These are phyloP conservation scores for Eucalyptus marginata DNA, from an alignment of 345 rosid genomes.

Conservation along the genomic window DNA sequence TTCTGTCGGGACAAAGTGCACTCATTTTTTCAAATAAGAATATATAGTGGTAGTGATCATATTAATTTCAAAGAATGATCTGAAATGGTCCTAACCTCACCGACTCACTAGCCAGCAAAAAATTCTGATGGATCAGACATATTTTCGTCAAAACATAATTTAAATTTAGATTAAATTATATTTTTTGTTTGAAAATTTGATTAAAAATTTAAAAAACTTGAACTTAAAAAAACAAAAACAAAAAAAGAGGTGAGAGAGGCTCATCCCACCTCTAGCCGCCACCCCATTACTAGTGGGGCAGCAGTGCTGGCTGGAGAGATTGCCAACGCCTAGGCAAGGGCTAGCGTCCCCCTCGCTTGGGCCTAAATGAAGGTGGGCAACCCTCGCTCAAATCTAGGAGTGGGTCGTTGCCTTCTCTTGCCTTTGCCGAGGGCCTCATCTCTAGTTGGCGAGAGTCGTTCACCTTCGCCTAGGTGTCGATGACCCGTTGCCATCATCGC, in stretches of 20 bases:
- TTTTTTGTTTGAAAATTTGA: too few species aligned
- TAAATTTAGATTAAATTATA: too few species aligned
- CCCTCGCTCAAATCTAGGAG: rapidly evolving
- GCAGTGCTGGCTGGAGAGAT: rapidly evolving
- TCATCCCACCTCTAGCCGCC: too few species aligned
- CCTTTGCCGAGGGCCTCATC: rapidly evolving
- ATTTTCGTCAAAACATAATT: too few species aligned
- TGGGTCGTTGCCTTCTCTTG: rapidly evolving
- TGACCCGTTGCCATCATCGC: rapidly evolving
- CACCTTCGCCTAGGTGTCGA: rapidly evolving
- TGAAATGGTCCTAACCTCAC: too few species aligned
- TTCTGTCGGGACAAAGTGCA: rapidly evolving
- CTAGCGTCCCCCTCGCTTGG: rapidly evolving
- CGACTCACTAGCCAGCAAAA: rapidly evolving
- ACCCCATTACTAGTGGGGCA: too few species aligned
- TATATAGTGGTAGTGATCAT: too few species aligned
- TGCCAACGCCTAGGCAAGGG: rapidly evolving
- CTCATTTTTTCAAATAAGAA: rapidly evolving
- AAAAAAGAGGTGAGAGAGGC: too few species aligned
- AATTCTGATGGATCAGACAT: rapidly evolving
- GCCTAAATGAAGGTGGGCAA: rapidly evolving
- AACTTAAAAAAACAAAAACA: rapidly evolving
- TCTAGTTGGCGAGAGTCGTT: rapidly evolving
- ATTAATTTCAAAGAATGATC: rapidly evolving
- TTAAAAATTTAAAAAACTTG: rapidly evolving